Base-by-base conservation (phyloP, 306 rosid genomes). In the Castanea sativa region DNA sequence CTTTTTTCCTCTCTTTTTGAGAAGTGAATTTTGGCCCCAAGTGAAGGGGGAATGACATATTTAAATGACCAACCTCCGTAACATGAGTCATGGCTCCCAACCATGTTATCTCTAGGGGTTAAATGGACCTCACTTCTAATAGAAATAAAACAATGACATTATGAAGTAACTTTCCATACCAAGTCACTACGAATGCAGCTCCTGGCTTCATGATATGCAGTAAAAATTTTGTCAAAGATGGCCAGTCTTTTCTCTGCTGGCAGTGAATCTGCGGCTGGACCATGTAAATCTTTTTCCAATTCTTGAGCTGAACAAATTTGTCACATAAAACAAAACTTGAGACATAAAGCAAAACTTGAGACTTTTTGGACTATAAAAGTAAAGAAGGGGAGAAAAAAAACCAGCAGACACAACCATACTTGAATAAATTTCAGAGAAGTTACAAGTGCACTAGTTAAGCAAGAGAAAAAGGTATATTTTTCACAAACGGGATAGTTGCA, bases 131-230 rank as follows among this genome's bases (percentile, higher is more conserved):
- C 61, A 71, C 58, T 55, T 33, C 59, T 65, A 33, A 83, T 71
- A 20, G 74, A 70, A 41, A 38, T 74, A 23, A 73, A 72, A 81
- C 30, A 61, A 23, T 27, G 30, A 65, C 23, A 77, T 57, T 1
- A 77, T 63, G n/a, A 79, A 84, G 79, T 77, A 85, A 79, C 41
- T 74, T 75, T 75, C 83, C 88, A 74, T 87, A 95, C 99, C 99
- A 95, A 86, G 82, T 95, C 99, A 89, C 84, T 87, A 76, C 99
- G 99, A 86, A 95, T 95, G 75, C 76, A 87, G 81, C 96, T 91
- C 86, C 98, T 90, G 76, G 99, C 97, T 71, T 95, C 98, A 82
- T 90, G 97, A 82, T 94, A 95, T 21, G 99, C 99, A 19, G 98
- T 82, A 83, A 93, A 95, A 41, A 95, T 83, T 86, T 95, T 95